These are phyloP conservation scores for Sideroxylon spinosum DNA, from an alignment of 179 eudicot genomes.

Conservation along the genomic window DNA sequence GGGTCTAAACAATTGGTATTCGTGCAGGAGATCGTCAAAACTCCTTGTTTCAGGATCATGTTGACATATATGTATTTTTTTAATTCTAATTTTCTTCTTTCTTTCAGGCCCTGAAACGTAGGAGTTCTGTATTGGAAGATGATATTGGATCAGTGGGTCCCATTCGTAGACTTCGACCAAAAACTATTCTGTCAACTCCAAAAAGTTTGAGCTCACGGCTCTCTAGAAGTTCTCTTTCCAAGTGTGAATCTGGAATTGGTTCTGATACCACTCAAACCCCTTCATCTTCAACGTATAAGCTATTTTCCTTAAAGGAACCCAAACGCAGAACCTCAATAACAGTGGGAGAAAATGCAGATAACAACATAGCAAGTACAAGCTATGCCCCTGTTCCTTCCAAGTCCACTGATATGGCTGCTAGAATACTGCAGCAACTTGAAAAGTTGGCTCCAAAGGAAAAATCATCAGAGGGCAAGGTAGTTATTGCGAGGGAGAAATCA, in stretches of 20 bases:
- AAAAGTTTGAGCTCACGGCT: slow-evolving; percentile 30
- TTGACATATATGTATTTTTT: neutral
- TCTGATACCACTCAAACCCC: slow-evolving; percentile 33
- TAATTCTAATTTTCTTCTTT: neutral
- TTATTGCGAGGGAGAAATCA: slow-evolving; percentile 31
- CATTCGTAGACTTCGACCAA: slow-evolving; percentile 80
- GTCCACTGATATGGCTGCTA: slow-evolving; percentile 71
- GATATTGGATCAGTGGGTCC: slow-evolving; percentile 75
- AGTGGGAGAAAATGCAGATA: slow-evolving; percentile 26
- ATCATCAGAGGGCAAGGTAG: slow-evolving; percentile 37
- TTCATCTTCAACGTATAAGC: slow-evolving; percentile 27
- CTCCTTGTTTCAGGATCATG: neutral
- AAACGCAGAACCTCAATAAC: slow-evolving; percentile 26
- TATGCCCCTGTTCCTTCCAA: slow-evolving; percentile 52
- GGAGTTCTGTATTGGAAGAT: slow-evolving; percentile 71
- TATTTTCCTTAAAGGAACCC: slow-evolving; percentile 16
- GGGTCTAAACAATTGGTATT: slow-evolving; percentile 49
- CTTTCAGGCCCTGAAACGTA: slow-evolving; percentile 74
- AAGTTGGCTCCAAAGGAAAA: slow-evolving; percentile 60
- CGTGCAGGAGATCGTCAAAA: slow-evolving; percentile 1
- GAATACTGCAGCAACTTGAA: slow-evolving; percentile 74
- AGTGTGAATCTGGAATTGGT: slow-evolving; percentile 27
- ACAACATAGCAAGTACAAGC: slow-evolving; percentile 33
- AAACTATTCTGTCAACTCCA: slow-evolving; percentile 61
- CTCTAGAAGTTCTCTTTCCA: slow-evolving; percentile 28